phyloP scores from a whole-genome alignment of 1,284 basidiomycete genomes.

The Cystobasidium slooffiae region DNA sequence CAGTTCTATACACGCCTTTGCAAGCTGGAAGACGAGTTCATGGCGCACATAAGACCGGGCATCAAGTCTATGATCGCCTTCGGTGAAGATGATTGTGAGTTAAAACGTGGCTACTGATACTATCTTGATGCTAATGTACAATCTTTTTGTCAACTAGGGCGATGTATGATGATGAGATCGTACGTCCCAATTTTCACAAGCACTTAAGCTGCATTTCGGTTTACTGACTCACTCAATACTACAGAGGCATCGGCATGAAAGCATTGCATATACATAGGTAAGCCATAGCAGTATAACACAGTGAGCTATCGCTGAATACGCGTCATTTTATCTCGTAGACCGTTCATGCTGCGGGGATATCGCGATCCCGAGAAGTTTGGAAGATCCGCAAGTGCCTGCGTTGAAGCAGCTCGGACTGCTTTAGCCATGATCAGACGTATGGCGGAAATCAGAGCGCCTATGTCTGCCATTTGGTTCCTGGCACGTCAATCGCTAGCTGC shows the following conservation, averaged over 20 bases:
- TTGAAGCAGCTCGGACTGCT: constrained; percentile 12
- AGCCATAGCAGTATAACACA: neutral
- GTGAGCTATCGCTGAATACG: neutral
- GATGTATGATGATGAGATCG: constrained; percentile 18
- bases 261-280: constrained; percentile 26
- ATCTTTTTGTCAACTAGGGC: neutral
- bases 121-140: too few relatives aligned
- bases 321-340: neutral
- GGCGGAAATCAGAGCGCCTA: constrained; percentile 24
- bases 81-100: constrained; percentile 17
- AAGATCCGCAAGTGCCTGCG: constrained; percentile 21
- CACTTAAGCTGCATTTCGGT: too few relatives aligned
- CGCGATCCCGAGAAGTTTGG: constrained; percentile 20
- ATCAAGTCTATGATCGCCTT: constrained; percentile 17
- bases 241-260: constrained; percentile 24
- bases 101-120: neutral
- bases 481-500: constrained; percentile 30
- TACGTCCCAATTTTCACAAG: neutral
- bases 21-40: constrained; percentile 23
- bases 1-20: constrained; percentile 17
- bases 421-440: constrained; percentile 26
- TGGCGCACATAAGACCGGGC: constrained; percentile 9
- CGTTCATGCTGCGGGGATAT: constrained; percentile 34
- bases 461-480: constrained; percentile 30
- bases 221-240: neutral